Evolutionary conservation across 106 monocot species (phyloP).

Genomic region (Ottelia alismoides): DNA sequence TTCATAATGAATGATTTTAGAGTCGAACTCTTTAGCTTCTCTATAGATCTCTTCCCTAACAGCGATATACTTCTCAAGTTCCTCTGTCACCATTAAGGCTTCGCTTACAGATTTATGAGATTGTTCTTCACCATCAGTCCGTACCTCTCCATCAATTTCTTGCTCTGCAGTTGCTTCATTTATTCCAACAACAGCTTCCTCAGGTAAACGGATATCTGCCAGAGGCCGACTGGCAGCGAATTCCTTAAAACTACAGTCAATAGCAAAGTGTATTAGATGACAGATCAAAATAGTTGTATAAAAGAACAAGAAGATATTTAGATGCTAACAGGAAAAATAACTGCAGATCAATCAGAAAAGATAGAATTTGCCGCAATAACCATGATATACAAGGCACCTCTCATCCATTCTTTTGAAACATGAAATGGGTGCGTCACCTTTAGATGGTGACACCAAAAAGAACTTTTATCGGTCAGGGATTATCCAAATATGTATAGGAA

Average conservation of each 20-base stretch:
- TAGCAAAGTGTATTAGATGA: no score
- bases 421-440: no score
- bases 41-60: slow-evolving; percentile 42
- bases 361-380: no score
- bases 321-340: no score
- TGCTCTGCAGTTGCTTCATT: slow-evolving; percentile 19
- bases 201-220: slow-evolving; percentile 59
- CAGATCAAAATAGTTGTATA: no score
- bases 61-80: slow-evolving; percentile 47
- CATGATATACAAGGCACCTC: no score
- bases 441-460: no score
- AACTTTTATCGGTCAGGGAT: no score
- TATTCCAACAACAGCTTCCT: slow-evolving; percentile 42
- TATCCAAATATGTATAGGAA: no score
- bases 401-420: no score
- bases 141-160: slow-evolving; percentile 44
- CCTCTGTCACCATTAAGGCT: slow-evolving; percentile 63
- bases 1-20: slow-evolving; percentile 56
- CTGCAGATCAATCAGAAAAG: no score
- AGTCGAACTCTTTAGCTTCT: slow-evolving; percentile 42
- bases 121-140: slow-evolving; percentile 44
- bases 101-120: slow-evolving; percentile 48
- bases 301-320: no score
- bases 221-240: slow-evolving; percentile 52
- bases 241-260: slow-evolving; percentile 93